Conservation (phyloP, 2,329 filamentous ascomycete species). For the Cadophora luteo-olivacea region DNA sequence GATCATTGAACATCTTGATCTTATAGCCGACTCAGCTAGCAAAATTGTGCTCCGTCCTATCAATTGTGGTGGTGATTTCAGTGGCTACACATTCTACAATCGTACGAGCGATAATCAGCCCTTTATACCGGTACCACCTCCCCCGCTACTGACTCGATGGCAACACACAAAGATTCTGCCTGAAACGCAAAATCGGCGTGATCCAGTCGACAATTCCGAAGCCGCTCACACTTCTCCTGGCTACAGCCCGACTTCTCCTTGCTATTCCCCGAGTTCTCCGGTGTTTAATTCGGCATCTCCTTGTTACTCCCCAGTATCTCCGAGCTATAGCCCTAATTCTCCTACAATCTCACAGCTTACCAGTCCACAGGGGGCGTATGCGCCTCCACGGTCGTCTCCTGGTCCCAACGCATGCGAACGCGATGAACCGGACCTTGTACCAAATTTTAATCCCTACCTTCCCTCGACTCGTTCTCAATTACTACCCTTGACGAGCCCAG, state of each 20-base stretch:
- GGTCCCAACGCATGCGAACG: not conserved
- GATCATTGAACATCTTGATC: constrained; percentile 9
- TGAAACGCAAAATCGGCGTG: not conserved
- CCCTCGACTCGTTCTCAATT: no score
- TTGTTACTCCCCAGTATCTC: not conserved
- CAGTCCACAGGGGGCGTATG: no score
- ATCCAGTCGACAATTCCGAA: not conserved
- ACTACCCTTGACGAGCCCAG: no score
- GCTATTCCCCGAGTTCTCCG: not conserved
- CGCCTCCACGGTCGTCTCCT: no score
- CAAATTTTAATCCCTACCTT: not conserved
- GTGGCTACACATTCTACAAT: not conserved
- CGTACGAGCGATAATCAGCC: not conserved
- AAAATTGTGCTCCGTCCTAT: not conserved
- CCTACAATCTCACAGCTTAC: not conserved
- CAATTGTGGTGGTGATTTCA: not conserved
- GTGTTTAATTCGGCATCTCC: not conserved
- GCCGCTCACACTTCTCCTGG: not conserved
- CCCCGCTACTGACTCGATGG: not conserved
- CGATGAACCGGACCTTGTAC: not conserved
- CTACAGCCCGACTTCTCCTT: not conserved
- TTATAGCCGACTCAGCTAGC: not conserved
- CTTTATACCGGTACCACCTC: not conserved
- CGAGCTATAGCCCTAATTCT: not conserved
- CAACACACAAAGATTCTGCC: constrained; percentile 1